Evolutionary conservation across 2,329 filamentous ascomycete species (phyloP), one percentile per base, ranked within the genome.

Genomic region (Colletotrichum sp.): DNA sequence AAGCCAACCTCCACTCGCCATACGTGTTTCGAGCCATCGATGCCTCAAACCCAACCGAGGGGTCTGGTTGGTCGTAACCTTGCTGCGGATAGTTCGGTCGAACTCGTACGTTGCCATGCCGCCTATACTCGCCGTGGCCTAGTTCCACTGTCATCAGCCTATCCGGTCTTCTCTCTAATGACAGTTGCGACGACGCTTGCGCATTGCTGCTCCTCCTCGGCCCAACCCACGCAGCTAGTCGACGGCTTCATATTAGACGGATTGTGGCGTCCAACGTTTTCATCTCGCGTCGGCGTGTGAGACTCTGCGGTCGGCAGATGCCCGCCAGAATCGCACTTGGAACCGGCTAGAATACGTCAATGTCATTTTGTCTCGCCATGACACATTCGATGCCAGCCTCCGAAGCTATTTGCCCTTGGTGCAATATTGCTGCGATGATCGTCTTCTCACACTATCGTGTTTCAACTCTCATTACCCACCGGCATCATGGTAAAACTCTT

Each of bases 1-100:
- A 39, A 58, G 25, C 28, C 56, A 62, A 64, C 62, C 73, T 62
- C 62, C 73, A 58, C 69, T 43, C 22, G 15, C 62, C 62, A 72
- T 61, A 48, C 74, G 28, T 69, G 74, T 76, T 76, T 76, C 74
- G 74, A 73, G 64, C 64, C 58, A 60, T 76, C 70, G 56, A 58
- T 76, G 74, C 74, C 64, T 74, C 70, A 64, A 69, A 65, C 64
- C n/a, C 12, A 56, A 34, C 27, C 22, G 32, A 73, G 12, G 10
- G 43, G 13, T 64, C 16, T 25, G 25, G 30, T 66, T 67, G 55
- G 62, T 25, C 27, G 10, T 13, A n/a, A 52, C 18, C n/a, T 36
- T 55, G 39, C 61, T 62, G 70, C 70, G 56, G 56, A 64, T 32
- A 68, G 73, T 75, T 75, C 64, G 64, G 73, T 75, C 25, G 64